These are phyloP conservation scores for Sclerotinia trifoliorum DNA, from an alignment of 2,329 filamentous ascomycete species.

Conservation along the genomic window DNA sequence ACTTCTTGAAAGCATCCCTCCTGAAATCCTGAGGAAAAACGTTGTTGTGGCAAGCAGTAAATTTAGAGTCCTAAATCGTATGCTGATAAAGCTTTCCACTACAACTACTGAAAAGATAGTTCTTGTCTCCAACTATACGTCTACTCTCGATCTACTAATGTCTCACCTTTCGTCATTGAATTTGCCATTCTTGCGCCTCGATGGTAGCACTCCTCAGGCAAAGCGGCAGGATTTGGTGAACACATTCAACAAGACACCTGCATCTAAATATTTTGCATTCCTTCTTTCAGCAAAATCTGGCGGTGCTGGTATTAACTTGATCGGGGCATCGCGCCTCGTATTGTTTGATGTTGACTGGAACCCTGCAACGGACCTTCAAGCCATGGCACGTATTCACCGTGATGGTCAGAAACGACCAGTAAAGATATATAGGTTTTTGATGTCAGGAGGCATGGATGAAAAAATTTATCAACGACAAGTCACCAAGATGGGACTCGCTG, in stretches of 20 bases:
- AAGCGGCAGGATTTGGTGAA: slow-evolving; percentile 69
- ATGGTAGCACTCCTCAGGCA: slow-evolving; percentile 61
- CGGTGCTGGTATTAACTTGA: slow-evolving; percentile 67
- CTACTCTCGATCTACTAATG: slow-evolving; percentile 66
- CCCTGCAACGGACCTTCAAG: slow-evolving; percentile 69
- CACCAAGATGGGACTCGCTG: slow-evolving; percentile 67
- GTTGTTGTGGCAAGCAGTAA: slow-evolving; percentile 62
- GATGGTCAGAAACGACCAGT: slow-evolving; percentile 68
- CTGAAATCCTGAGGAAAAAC: slow-evolving; percentile 51
- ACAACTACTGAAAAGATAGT: slow-evolving; percentile 69
- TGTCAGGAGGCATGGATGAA: slow-evolving; percentile 68
- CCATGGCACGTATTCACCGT: slow-evolving; percentile 72
- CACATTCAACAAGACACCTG: slow-evolving; percentile 62
- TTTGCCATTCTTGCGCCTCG: slow-evolving; percentile 64
- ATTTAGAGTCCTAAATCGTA: slow-evolving; percentile 63
- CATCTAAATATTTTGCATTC: slow-evolving; percentile 62
- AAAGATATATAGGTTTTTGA: slow-evolving; percentile 67
- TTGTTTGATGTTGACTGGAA: slow-evolving; percentile 78
- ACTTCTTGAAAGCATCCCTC: slow-evolving; percentile 54
- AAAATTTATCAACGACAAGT: slow-evolving; percentile 74
- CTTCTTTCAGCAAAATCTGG: slow-evolving; percentile 71
- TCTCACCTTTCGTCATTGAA: slow-evolving; percentile 59
- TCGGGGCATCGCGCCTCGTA: slow-evolving; percentile 67
- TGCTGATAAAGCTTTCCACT: slow-evolving; percentile 59
- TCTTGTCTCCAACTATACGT: slow-evolving; percentile 74